Evolutionary conservation across 371 early-diverging fungal genomes (phyloP).

Genomic region (Circinella umbellata): DNA sequence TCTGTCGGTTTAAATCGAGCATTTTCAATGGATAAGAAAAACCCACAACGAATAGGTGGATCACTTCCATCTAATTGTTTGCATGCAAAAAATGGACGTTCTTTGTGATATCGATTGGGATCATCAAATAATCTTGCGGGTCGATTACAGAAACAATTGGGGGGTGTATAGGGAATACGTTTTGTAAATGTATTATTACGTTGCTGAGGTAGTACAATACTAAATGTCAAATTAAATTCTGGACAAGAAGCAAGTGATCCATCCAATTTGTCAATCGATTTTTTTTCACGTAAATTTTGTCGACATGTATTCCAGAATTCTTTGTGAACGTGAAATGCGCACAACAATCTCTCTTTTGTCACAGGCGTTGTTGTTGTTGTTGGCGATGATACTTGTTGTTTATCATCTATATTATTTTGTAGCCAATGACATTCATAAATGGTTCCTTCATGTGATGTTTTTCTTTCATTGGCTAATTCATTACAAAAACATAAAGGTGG

Average conservation of each 20-base stretch:
- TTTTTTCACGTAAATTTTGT: slow-evolving; percentile 5
- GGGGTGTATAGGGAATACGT: background rate
- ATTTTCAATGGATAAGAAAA: no score
- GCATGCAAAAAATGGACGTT: background rate
- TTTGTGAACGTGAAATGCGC: slow-evolving; percentile 55
- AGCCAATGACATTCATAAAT: slow-evolving; percentile 33
- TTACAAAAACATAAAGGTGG: slow-evolving; percentile 40
- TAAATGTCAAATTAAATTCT: slow-evolving; percentile 48
- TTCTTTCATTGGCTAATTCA: slow-evolving; percentile 23
- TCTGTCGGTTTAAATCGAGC: no score
- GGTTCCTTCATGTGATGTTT: slow-evolving; percentile 27
- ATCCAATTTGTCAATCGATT: slow-evolving; percentile 23
- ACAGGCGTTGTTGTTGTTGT: background rate
- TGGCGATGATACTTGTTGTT: background rate
- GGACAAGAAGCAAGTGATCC: slow-evolving; percentile 38
- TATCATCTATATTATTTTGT: background rate
- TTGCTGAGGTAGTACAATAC: slow-evolving; percentile 26
- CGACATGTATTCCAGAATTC: slow-evolving; percentile 35
- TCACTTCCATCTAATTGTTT: background rate
- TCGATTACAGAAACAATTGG: slow-evolving; percentile 22
- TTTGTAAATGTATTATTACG: slow-evolving; percentile 20
- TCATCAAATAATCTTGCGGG: background rate
- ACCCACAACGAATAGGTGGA: no score
- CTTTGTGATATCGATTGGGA: background rate
- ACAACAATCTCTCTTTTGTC: slow-evolving; percentile 13